Evolutionary conservation across 441 rosid species (phyloP).

Genomic region (Daphne laureola): DNA sequence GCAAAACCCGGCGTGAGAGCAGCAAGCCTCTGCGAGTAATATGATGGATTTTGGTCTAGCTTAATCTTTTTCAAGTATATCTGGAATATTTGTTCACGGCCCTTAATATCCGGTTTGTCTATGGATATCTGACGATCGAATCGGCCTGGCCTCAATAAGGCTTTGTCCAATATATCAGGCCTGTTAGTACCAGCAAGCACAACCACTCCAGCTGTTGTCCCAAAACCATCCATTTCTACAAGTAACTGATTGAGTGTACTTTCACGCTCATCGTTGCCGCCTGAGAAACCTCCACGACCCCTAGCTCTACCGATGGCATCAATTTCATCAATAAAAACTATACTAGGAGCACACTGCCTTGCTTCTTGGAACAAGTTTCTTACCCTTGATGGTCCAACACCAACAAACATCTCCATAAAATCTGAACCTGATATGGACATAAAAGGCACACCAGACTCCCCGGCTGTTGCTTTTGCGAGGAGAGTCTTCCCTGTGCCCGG

Average conservation of each 20-base stretch:
- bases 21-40: constrained; percentile 64
- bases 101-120: constrained; percentile 71
- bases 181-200: constrained; percentile 79
- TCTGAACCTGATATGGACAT: constrained; percentile 73
- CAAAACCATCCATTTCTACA: constrained; percentile 80
- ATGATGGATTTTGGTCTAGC: constrained; percentile 53
- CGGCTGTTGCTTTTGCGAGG: constrained; percentile 77
- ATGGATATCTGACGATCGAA: constrained; percentile 68
- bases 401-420: constrained; percentile 86
- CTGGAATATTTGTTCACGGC: constrained; percentile 69
- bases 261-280: constrained; percentile 70
- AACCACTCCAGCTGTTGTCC: constrained; percentile 66
- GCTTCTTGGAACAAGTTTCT: constrained; percentile 74
- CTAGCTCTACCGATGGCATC: constrained; percentile 78
- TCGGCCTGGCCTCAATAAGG: constrained; percentile 63
- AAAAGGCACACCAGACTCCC: constrained; percentile 70
- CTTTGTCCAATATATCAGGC: constrained; percentile 76
- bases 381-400: constrained; percentile 81
- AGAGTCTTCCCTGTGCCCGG: constrained; percentile 82
- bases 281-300: constrained; percentile 68
- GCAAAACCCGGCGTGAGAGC: constrained; percentile 81
- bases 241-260: constrained; percentile 63
- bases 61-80: constrained; percentile 56
- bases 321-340: constrained; percentile 68
- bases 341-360: constrained; percentile 62